A percentile compares a stretch with the other conserved stretches of the same genome.
Evolutionary conservation across 768 basidiomycete species (phyloP).

Genomic region (Hebeloma cylindrosporum): DNA sequence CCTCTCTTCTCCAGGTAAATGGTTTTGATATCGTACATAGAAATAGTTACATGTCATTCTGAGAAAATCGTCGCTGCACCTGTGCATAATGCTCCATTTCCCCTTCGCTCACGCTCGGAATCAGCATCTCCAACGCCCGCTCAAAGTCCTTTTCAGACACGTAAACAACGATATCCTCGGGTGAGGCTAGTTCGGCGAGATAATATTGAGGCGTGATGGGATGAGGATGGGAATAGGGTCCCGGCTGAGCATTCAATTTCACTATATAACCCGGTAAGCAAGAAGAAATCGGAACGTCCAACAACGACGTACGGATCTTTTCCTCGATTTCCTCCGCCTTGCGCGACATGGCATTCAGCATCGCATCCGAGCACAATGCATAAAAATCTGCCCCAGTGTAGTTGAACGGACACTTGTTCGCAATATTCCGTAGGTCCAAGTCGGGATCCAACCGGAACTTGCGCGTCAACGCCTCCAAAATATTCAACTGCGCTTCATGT

Average conservation of each 20-base stretch:
- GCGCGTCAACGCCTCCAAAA: constrained; percentile 86
- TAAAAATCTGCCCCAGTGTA: constrained; percentile 99
- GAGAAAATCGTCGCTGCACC: constrained; percentile 71
- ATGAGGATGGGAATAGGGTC: constrained; percentile 49
- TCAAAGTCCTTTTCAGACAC: constrained; percentile 78
- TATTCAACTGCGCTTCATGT: constrained; percentile 80
- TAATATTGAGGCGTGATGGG: constrained; percentile 90
- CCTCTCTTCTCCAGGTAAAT: constrained; percentile 50
- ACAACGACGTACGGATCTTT: constrained; percentile 57
- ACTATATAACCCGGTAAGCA: constrained; percentile 26
- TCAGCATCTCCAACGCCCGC: constrained; percentile 63
- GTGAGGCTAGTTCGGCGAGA: constrained; percentile 74
- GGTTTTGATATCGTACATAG: constrained; percentile 44
- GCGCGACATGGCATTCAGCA: constrained; percentile 91
- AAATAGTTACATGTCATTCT: constrained; percentile 11
- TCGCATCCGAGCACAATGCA: constrained; percentile 94
- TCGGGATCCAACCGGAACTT: constrained; percentile 82
- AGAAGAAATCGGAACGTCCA: background rate
- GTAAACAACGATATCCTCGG: constrained; percentile 70
- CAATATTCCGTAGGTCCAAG: constrained; percentile 62
- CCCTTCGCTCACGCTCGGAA: constrained; percentile 79
- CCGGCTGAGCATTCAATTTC: constrained; percentile 47
- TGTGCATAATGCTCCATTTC: constrained; percentile 84
- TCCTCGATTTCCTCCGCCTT: constrained; percentile 79
- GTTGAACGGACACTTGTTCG: constrained; percentile 82